Evolutionary conservation across 768 basidiomycete genomes (phyloP), one percentile per base, ranked within the genome.

Genomic region (Suillus subaureus): DNA sequence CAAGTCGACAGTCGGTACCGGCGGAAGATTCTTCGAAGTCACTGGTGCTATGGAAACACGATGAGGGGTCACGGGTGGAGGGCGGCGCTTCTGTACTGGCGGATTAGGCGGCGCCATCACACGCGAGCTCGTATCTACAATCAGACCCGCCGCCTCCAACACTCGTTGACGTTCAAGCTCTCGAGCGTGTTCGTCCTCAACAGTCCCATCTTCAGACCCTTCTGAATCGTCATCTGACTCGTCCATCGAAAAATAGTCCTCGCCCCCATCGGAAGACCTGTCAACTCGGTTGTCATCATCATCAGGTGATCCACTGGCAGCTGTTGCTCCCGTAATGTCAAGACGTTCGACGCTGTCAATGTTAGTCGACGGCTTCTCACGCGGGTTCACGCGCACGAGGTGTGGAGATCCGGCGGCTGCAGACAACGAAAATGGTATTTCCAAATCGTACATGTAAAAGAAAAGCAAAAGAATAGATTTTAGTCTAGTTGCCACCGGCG

Each of bases 71-170:
- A 69, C 68, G 21, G 68, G 78, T 58, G 70, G 75, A 60, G 68
- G 77, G 68, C 63, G 77, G 67, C 69, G 73, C 66, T 52, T 68
- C 63, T 56, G 70, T 65, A 39, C 75, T 69, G 15, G 58, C 64
- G 63, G 71, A 35, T 75, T 71, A 18, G 86, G 87, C 6, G 83
- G 82, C n/a, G 84, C 43, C 81, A 79, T 67, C 74, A 81, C 33
- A 78, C 68, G 61, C 66, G 67, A 70, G 64, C 74, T 61, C 55
- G 84, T 78, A 68, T 89, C 88, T 55, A 97, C 83, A 64, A 94
- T 87, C 31, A 97, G 79, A 3, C 96, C 96, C 0, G 95, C 95
- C 0, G 93, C 92, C 72, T 93, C 88, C n/a, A 98, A 80, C 8
- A 97, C 93, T 23, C 90, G 84, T 69, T 87, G 87, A 26, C 93